phyloP scores from a whole-genome alignment of 2,329 filamentous ascomycete genomes.

The Fusarium sp. region DNA sequence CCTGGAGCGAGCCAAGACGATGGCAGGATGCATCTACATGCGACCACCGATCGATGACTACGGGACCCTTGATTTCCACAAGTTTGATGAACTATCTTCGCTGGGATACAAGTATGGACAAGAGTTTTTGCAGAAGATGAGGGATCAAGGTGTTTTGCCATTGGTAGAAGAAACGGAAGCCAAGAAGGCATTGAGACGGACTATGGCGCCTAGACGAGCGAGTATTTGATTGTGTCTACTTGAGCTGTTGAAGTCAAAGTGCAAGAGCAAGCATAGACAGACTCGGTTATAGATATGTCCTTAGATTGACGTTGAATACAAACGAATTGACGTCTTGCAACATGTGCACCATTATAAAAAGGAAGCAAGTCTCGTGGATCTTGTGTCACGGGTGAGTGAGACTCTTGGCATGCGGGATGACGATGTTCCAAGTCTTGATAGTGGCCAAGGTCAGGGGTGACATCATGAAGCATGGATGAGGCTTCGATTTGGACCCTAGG shows the following conservation, averaged over 20 bases:
- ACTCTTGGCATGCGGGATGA: constrained; percentile 18
- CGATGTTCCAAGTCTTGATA: constrained; percentile 5
- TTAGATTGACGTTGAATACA: not conserved
- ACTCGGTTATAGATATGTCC: not conserved
- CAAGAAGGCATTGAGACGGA: constrained; percentile 79
- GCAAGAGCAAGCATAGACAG: not conserved
- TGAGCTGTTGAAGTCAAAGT: not conserved
- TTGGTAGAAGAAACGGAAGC: constrained; percentile 78
- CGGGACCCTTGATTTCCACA: constrained; percentile 94
- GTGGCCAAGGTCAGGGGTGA: constrained; percentile 35
- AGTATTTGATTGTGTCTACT: constrained; percentile 69
- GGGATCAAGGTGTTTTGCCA: constrained; percentile 80
- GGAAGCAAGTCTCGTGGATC: not conserved
- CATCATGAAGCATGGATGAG: constrained; percentile 34
- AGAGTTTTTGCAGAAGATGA: constrained; percentile 80
- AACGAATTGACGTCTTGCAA: not conserved
- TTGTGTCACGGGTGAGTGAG: not conserved
- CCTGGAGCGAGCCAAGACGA: constrained; percentile 90
- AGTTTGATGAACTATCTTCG: constrained; percentile 96
- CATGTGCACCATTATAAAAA: not conserved
- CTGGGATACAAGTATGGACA: constrained; percentile 89
- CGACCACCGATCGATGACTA: constrained; percentile 93
- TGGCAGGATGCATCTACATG: constrained; percentile 94
- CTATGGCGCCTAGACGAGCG: constrained; percentile 81
- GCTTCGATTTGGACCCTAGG: constrained; percentile 16